Percentiles rank a stretch among this genome's conserved stretches.
Evolutionary conservation across 768 basidiomycete species (phyloP).

Genomic region (Rhizopogon vinicolor): DNA sequence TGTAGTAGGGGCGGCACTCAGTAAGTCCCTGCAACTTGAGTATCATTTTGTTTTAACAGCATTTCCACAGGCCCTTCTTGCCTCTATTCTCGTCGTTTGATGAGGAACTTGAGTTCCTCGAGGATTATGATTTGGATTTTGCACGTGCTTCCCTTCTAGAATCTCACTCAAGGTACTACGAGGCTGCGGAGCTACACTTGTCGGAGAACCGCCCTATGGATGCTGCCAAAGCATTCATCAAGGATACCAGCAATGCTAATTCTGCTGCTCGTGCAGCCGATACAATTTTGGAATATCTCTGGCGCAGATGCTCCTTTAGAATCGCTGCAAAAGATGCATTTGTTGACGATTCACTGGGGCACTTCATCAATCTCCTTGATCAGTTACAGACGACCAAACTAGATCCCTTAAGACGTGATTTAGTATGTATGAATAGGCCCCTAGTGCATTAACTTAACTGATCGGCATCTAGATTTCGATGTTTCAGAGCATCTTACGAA

Average conservation of each 20-base stretch:
- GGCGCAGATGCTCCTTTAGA: conserved; percentile 42
- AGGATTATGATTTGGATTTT: conserved; percentile 47
- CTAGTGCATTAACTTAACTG: conserved; percentile 15
- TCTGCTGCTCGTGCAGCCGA: conserved; percentile 31
- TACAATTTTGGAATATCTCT: conserved; percentile 40
- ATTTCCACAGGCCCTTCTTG: conserved; percentile 36
- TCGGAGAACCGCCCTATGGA: conserved; percentile 40
- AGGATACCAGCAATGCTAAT: conserved; percentile 20
- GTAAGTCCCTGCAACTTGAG: conserved; percentile 14
- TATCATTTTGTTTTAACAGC: not conserved
- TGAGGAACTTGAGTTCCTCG: conserved; percentile 50
- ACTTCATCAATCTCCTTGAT: conserved; percentile 22
- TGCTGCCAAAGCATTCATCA: conserved; percentile 42
- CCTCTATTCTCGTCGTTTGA: conserved; percentile 47
- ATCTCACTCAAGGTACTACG: conserved; percentile 33
- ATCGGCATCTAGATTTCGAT: conserved; percentile 19
- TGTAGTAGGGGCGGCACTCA: conserved; percentile 27
- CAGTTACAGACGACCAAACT: conserved; percentile 7
- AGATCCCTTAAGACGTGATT: conserved; percentile 1
- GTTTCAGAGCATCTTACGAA: conserved; percentile 30
- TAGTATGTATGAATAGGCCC: conserved; percentile 7
- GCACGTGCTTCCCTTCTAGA: conserved; percentile 43
- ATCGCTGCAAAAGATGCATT: conserved; percentile 8
- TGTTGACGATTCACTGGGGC: not conserved
- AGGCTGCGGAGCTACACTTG: conserved; percentile 53